A percentile compares a stretch with the other conserved stretches of the same genome.
Evolutionary conservation across 2,329 filamentous ascomycete species (phyloP).

Genomic region (Xylariales sp.): DNA sequence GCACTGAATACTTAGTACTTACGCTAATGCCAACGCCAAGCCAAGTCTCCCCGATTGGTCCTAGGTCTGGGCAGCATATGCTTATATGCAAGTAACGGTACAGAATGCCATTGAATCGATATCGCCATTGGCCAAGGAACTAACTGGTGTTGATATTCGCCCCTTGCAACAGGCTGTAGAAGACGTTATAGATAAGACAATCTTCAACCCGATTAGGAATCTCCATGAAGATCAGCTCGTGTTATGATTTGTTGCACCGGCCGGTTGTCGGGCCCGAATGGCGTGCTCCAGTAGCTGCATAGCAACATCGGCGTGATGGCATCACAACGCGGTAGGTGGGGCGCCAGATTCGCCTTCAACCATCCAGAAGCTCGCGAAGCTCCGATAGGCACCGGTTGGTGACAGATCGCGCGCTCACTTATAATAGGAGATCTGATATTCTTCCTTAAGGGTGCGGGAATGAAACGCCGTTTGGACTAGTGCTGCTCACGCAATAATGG

Average conservation of each 20-base stretch:
- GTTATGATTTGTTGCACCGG: neutral
- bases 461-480: conserved; percentile 3
- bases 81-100: too few relatives aligned
- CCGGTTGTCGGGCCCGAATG: neutral
- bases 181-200: too few relatives aligned
- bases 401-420: neutral
- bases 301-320: neutral
- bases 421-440: neutral
- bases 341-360: neutral
- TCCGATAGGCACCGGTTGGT: neutral
- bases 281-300: neutral
- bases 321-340: neutral
- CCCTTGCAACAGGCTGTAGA: too few relatives aligned
- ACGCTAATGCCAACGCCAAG: too few relatives aligned
- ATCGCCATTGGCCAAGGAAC: too few relatives aligned
- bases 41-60: too few relatives aligned
- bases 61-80: too few relatives aligned
- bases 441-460: conserved; percentile 1
- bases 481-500: conserved; percentile 8
- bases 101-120: too few relatives aligned
- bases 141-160: too few relatives aligned
- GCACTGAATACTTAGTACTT: too few relatives aligned
- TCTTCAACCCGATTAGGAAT: neutral
- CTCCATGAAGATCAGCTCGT: neutral
- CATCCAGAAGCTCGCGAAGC: neutral